phyloP scores from a whole-genome alignment of 139 green algal species.

The Coelastrella sp. region DNA sequence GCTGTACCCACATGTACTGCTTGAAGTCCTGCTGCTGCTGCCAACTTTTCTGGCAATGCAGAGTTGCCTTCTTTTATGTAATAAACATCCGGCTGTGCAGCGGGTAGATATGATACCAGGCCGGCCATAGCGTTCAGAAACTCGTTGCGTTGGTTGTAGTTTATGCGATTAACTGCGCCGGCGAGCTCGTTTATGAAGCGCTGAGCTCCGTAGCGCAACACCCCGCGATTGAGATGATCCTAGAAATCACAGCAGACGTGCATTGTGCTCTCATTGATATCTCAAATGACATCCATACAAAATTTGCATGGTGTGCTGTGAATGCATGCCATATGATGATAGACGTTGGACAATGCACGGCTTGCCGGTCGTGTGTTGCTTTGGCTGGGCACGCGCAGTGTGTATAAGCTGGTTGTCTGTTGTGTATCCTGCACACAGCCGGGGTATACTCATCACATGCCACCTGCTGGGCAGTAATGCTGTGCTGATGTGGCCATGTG shows the following conservation, averaged over 20 bases:
- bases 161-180: slow-evolving; percentile 63
- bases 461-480: too few species aligned
- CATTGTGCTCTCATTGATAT: too few species aligned
- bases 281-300: too few species aligned
- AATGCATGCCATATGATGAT: not conserved
- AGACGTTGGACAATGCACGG: too few species aligned
- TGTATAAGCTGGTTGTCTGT: too few species aligned
- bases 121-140: slow-evolving; percentile 75
- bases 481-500: too few species aligned
- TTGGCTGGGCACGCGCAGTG: too few species aligned
- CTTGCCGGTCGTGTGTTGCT: too few species aligned
- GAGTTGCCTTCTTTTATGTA: slow-evolving; percentile 70
- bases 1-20: slow-evolving; percentile 32
- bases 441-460: too few species aligned
- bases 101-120: slow-evolving; percentile 74
- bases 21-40: slow-evolving; percentile 36
- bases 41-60: slow-evolving; percentile 52
- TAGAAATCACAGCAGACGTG: not conserved
- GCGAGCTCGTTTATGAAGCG: slow-evolving; percentile 63
- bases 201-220: slow-evolving; percentile 41
- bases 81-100: slow-evolving; percentile 37
- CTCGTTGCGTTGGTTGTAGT: slow-evolving; percentile 80
- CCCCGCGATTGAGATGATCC: not conserved
- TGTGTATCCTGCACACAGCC: too few species aligned
- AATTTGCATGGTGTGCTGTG: not conserved